Base-by-base conservation (phyloP, 768 basidiomycete genomes). In the Lyophyllum shimeji region DNA sequence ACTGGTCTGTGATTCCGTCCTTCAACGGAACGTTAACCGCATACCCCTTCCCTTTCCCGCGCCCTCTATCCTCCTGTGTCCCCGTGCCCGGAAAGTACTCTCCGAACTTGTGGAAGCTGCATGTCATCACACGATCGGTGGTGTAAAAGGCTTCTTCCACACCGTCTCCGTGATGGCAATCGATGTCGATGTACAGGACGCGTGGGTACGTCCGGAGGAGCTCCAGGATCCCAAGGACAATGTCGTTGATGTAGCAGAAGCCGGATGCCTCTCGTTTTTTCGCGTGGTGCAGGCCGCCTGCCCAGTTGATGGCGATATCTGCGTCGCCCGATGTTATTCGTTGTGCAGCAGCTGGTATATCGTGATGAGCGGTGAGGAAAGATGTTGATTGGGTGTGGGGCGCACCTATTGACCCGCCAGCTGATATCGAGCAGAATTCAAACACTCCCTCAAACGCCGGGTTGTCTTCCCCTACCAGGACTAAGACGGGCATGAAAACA, bases 91-190 rank as follows among this genome's bases (percentile, higher is more conserved):
- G 93, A 69, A 95, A 96, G 67, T 89, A 95, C 65, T 97, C 95
- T 24, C 97, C 96, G 63, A 91, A 98, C 71, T 98, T 96, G 76
- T 98, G 97, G 68, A 99, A 96, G 40, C 90, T 93, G 64, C 87
- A 90, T 4, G 96, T 98, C 90, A 98, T 95, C 63, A 98, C 97
- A 47, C 97, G 81, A 69, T 98, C 93, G 1, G 93, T 96, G 33
- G 93, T 96, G 69, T 97, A 98, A 76, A 98, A 98, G 1, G 96
- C 97, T 68, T 98, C 97, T 65, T 99, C 97, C 33, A 98, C 97
- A n/a, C 96, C 96, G 68, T 98, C 97, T 21, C 97, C 96, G 70
- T 99, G 97, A 68, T 98, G 97, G 46, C 95, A 94, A 70, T 98
- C 97, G 54, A 98, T 95, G 73, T 99, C 96, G 70, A 99, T 89